Evolutionary conservation across 495 filamentous ascomycete genomes (phyloP).

Genomic region (Penicillium tannophilum): DNA sequence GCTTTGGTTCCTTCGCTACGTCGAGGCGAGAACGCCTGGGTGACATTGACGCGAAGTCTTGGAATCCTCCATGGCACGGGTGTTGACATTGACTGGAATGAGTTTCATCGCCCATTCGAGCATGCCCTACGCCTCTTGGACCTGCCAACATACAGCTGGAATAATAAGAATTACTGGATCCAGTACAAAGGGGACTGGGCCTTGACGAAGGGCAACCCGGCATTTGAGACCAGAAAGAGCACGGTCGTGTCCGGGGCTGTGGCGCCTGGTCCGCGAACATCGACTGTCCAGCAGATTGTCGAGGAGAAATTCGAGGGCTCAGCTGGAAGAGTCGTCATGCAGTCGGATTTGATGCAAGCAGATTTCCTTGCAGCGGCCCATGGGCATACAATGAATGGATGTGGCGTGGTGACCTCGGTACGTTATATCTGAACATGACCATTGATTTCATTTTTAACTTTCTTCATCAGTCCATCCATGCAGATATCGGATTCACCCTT

Average conservation of each 20-base stretch:
- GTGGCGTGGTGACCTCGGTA: constrained; percentile 41
- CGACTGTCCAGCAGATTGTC: constrained; percentile 29
- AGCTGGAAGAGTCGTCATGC: constrained; percentile 23
- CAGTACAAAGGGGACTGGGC: constrained; percentile 38
- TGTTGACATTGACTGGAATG: constrained; percentile 64
- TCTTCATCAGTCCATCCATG: constrained; percentile 10
- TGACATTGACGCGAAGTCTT: constrained; percentile 55
- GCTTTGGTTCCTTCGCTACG: constrained; percentile 27
- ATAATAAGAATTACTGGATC: constrained; percentile 46
- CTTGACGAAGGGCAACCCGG: constrained; percentile 33
- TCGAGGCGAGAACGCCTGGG: constrained; percentile 49
- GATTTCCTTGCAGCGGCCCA: constrained; percentile 31
- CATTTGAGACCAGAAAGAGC: constrained; percentile 6
- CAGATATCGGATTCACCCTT: constrained; percentile 35
- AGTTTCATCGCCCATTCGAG: constrained; percentile 63
- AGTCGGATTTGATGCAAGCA: constrained; percentile 37
- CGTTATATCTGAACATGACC: constrained; percentile 8
- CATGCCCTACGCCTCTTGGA: constrained; percentile 54
- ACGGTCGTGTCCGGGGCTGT: too few species aligned
- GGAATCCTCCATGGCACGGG: constrained; percentile 58
- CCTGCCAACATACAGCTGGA: constrained; percentile 64
- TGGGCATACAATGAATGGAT: constrained; percentile 44
- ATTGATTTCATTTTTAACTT: too few species aligned
- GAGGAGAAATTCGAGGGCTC: constrained; percentile 21
- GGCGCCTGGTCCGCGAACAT: neutral